These are phyloP conservation scores for Vitis rotundifolia DNA, from an alignment of 164 flowering plant genomes.

Conservation along the genomic window DNA sequence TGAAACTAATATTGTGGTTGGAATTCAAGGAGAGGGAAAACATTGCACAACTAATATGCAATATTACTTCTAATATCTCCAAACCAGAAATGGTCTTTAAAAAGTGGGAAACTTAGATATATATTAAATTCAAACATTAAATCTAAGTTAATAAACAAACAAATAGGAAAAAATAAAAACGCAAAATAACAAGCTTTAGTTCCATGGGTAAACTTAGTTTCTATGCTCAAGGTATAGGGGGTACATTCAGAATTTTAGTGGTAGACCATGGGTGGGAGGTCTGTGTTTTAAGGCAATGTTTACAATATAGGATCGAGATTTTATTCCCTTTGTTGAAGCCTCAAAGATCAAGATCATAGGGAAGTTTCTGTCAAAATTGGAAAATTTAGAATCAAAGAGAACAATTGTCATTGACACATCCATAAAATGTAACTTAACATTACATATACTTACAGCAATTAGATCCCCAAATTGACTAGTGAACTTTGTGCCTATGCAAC, in stretches of 20 bases:
- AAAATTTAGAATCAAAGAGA: neutral
- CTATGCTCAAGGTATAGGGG: neutral
- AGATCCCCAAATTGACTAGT: slow-evolving; percentile 92
- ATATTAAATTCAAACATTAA: neutral
- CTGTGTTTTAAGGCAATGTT: no score
- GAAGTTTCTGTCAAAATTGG: neutral
- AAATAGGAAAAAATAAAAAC: neutral
- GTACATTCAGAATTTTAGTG: no score
- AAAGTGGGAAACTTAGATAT: no score
- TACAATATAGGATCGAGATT: no score
- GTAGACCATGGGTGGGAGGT: no score
- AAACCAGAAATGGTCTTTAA: neutral
- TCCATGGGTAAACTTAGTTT: neutral
- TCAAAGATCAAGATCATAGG: no score
- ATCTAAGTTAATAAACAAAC: neutral
- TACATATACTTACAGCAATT: slow-evolving; percentile 66
- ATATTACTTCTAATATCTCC: neutral
- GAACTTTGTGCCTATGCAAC: slow-evolving; percentile 92
- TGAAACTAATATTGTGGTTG: no score
- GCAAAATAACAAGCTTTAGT: neutral
- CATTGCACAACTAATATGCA: neutral
- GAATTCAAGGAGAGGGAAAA: no score
- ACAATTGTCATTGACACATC: neutral
- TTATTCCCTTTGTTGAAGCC: no score
- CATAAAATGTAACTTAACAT: neutral